Percentiles rank a stretch among this genome's conserved stretches.
These are phyloP conservation scores for Peltaster fructicola DNA, from an alignment of 2,329 filamentous ascomycete species.

Conservation along the genomic window DNA sequence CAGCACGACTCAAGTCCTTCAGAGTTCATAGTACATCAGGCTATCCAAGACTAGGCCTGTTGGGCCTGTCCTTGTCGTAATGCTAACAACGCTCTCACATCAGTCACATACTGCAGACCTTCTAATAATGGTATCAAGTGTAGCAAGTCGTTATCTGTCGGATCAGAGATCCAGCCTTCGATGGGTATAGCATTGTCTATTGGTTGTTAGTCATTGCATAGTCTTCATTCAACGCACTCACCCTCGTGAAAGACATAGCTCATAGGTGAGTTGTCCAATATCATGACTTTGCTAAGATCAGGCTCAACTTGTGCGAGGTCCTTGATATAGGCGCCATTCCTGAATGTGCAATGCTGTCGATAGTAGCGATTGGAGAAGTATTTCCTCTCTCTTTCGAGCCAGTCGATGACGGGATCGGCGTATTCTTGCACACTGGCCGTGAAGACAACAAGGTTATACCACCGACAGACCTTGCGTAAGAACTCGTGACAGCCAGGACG, in stretches of 20 bases:
- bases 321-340: slow-evolving; percentile 95
- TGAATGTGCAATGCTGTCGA: slow-evolving; percentile 87
- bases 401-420: slow-evolving; percentile 95
- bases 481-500: slow-evolving; percentile 95
- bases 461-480: slow-evolving; percentile 79
- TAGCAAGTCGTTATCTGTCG: slow-evolving; percentile 86
- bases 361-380: slow-evolving; percentile 92
- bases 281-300: slow-evolving; percentile 95
- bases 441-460: slow-evolving; percentile 95
- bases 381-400: slow-evolving; percentile 90
- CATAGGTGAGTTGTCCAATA: slow-evolving; percentile 92
- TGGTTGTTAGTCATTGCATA: slow-evolving; percentile 1
- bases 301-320: slow-evolving; percentile 91
- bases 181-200: slow-evolving; percentile 97
- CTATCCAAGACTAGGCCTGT: no score
- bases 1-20: no score
- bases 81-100: slow-evolving; percentile 79
- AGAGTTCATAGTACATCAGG: no score
- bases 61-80: slow-evolving; percentile 73
- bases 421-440: slow-evolving; percentile 97
- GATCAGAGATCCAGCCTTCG: slow-evolving; percentile 97
- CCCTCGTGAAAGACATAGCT: slow-evolving; percentile 99
- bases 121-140: slow-evolving; percentile 86
- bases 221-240: slow-evolving; percentile 26
- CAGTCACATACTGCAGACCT: slow-evolving; percentile 88